Evolutionary conservation across 2,329 filamentous ascomycete species (phyloP), one percentile per base, ranked within the genome.

Genomic region (Scedosporium minutisporum): DNA sequence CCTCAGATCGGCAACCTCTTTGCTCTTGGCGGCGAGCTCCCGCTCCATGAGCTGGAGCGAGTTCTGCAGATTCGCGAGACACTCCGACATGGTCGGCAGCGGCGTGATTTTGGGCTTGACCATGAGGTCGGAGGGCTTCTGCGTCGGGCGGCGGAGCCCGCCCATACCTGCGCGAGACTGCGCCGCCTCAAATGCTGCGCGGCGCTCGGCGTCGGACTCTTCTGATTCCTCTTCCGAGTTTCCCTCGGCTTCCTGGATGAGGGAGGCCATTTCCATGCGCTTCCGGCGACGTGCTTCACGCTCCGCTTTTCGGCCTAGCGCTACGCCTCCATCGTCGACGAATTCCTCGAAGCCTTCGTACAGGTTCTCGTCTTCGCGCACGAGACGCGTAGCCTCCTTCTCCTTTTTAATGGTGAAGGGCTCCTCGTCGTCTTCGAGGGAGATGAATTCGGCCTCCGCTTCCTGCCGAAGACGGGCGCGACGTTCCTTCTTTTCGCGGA

Each of bases 331-430:
- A 70, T 96, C 91, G 48, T 95, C 90, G 7, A 95, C 90, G 68
- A 90, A 96, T 62, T 93, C 88, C 64, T 97, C 93, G 68, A 96
- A 97, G 0, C 92, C 93, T 75, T 97, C 95, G 44, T 90, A 90
- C 0, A 97, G 82, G 69, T 97, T 91, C 71, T 97, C 93, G 68
- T 97, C 93, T 41, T 97, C 92, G 51, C 82, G 84, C 5, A 92
- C 83, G 1, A 97, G 81, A 1, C 93, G 83, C 5, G 88, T 89
- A 65, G 92, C 83, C 41, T 85, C 82, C 66, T 88, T 85, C 68
- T 87, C 85, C 66, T 85, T 84, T 57, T 33, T 59, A 25, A 58
- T 60, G 79, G 41, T 42, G 4, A 18, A 21, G 57, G 74, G 71
- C 9, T 79, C 77, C 61, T 80, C 18, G 66, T 75, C 41, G 82